A percentile compares a stretch with the other conserved stretches of the same genome.
Conservation (phyloP, 129 eudicot genomes). For the Pseudognaphalium luteoalbum region DNA sequence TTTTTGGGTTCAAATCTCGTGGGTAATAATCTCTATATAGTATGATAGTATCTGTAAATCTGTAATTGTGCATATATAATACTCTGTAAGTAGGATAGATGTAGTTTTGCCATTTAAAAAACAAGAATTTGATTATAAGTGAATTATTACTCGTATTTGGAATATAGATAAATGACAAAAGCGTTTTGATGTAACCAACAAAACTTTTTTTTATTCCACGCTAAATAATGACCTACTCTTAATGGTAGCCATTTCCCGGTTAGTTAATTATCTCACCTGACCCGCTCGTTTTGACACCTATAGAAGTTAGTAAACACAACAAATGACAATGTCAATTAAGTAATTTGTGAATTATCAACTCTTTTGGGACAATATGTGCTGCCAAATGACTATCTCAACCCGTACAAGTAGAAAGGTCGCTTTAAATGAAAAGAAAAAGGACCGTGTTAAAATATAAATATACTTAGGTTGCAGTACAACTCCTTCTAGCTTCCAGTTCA, state of each 20-base stretch:
- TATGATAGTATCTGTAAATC: too few species aligned
- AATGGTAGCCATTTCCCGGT: neutral
- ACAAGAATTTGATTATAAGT: too few species aligned
- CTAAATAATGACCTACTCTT: neutral
- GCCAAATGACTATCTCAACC: neutral
- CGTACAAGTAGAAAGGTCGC: neutral
- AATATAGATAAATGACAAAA: too few species aligned
- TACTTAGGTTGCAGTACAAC: slow-evolving; percentile 15
- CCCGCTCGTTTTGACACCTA: neutral
- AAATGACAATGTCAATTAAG: neutral
- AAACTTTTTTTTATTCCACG: neutral
- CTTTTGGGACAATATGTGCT: neutral
- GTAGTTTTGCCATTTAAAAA: too few species aligned
- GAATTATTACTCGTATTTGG: too few species aligned
- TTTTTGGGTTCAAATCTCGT: too few species aligned
- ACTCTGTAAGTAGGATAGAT: too few species aligned
- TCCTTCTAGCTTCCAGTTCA: slow-evolving; percentile 12
- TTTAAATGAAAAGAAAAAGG: neutral
- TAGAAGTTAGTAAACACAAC: neutral
- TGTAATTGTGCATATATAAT: too few species aligned
- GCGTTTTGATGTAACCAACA: neutral
- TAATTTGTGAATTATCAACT: neutral
- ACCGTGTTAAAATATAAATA: neutral
- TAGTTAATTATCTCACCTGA: neutral
- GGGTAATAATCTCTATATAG: too few species aligned